Base-by-base conservation (phyloP, 176 grass and related monocot genomes). In the Ensete ventricosum region DNA sequence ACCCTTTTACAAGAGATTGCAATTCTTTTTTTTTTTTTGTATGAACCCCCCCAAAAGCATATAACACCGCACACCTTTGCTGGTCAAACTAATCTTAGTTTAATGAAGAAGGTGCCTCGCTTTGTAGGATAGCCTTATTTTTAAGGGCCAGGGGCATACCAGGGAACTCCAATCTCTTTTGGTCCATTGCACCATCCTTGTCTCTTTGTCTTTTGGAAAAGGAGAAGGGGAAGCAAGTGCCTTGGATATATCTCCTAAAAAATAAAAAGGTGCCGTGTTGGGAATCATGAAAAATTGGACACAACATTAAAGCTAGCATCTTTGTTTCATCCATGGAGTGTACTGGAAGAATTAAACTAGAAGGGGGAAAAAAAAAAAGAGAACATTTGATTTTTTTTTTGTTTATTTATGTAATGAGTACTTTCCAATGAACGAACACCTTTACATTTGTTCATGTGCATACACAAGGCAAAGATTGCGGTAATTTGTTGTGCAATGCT, bases 51-150 rank as follows among this genome's bases (percentile, higher is more conserved):
- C 57, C 8, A 60, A 14, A 60, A 60, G 57, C 57, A 60, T 21
- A 21, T 19, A 16, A 5, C 12, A 14, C 10, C 12, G 16, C 54
- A 16, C 54, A 59, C 57, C 57, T 60, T 60, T 60, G 17, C 57
- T 60, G 21, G 57, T 60, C 57, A 60, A 60, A 60, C 17, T 60
- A 60, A 60, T 60, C 57, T 60, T 60, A 60, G 17, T 60, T 60
- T 60, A 60, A 60, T 60, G 17, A n/a, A 60, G 17, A n/a, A 60
- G 57, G 57, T 60, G 57, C 57, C 57, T 60, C 57, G 0, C 16
- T 60, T 60, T 60, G 34, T 60, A 20, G 57, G 7, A 19, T 43
- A 43, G 14, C n/a, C 57, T 60, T 60, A 1, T 21, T n/a, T n/a
- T 60, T 60, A 20, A 60, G 57, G 57, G n/a, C 17, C 57, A 60